phyloP scores from a whole-genome alignment of 2,329 filamentous ascomycete species.

The Helotiales sp. region DNA sequence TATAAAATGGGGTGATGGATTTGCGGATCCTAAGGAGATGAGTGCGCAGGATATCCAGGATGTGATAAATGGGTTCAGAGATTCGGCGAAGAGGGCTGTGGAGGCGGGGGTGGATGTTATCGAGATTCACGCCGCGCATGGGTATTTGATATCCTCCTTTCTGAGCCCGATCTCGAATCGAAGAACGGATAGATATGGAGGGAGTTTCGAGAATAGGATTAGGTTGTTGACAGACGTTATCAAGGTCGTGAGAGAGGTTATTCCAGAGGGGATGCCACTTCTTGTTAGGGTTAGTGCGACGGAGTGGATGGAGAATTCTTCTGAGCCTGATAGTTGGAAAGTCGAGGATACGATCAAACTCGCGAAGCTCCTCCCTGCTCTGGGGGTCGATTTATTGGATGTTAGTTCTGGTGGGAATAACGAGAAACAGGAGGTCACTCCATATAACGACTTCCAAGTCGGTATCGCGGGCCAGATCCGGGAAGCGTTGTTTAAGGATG shows the following conservation, averaged over 20 bases:
- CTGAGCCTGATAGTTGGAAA: slow-evolving; percentile 25
- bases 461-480: slow-evolving; percentile 73
- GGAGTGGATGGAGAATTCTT: slow-evolving; percentile 56
- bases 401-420: slow-evolving; percentile 76
- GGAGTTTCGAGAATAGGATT: slow-evolving; percentile 64
- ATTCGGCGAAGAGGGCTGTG: slow-evolving; percentile 38
- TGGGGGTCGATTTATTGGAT: slow-evolving; percentile 81
- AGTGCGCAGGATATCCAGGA: slow-evolving; percentile 41
- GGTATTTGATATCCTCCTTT: slow-evolving; percentile 68
- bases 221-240: slow-evolving; percentile 59
- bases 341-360: slow-evolving; percentile 50
- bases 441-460: slow-evolving; percentile 70
- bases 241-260: slow-evolving; percentile 48
- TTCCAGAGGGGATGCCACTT: slow-evolving; percentile 56
- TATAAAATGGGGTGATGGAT: slow-evolving; percentile 56
- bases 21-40: slow-evolving; percentile 59
- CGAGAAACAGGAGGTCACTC: slow-evolving; percentile 44
- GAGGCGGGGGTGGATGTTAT: slow-evolving; percentile 61
- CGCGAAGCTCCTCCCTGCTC: slow-evolving; percentile 67
- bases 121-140: slow-evolving; percentile 63
- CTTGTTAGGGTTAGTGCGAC: slow-evolving; percentile 61
- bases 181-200: slow-evolving; percentile 65
- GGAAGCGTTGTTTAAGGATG: slow-evolving; percentile 54
- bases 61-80: slow-evolving; percentile 38
- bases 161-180: slow-evolving; percentile 58